phyloP scores from a whole-genome alignment of 1,284 basidiomycete species.

The Mrakiaceae sp. region DNA sequence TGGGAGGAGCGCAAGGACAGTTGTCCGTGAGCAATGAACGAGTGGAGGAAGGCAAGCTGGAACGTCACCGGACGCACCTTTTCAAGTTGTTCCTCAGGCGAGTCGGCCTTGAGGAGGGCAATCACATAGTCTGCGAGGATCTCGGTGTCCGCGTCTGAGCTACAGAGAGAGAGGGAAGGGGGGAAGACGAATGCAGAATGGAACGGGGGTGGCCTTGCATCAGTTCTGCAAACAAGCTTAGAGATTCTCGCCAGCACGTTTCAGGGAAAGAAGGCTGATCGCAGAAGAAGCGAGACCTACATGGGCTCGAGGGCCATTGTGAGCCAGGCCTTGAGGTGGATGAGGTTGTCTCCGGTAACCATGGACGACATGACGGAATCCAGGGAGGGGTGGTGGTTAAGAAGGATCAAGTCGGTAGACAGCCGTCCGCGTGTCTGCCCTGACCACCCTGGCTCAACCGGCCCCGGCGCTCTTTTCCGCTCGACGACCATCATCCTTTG shows the following conservation, averaged over 20 bases:
- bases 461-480: no score
- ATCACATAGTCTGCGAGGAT: constrained; percentile 90
- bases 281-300: constrained; percentile 13
- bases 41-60: background rate
- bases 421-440: no score
- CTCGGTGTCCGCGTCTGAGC: constrained; percentile 90
- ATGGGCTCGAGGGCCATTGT: constrained; percentile 19
- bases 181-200: constrained; percentile 4
- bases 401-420: no score
- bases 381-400: no score
- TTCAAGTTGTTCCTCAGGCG: constrained; percentile 65
- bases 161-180: constrained; percentile 29
- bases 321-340: constrained; percentile 20
- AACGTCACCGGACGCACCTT: constrained; percentile 35
- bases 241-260: background rate
- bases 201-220: background rate
- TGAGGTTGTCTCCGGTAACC: constrained; percentile 5
- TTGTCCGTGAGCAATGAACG: no score
- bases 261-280: background rate
- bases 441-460: no score
- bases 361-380: background rate
- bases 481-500: no score
- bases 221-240: background rate
- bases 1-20: background rate
- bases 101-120: constrained; percentile 70